Conservation (phyloP, 768 basidiomycete species). For the Pisolithus microcarpus region DNA sequence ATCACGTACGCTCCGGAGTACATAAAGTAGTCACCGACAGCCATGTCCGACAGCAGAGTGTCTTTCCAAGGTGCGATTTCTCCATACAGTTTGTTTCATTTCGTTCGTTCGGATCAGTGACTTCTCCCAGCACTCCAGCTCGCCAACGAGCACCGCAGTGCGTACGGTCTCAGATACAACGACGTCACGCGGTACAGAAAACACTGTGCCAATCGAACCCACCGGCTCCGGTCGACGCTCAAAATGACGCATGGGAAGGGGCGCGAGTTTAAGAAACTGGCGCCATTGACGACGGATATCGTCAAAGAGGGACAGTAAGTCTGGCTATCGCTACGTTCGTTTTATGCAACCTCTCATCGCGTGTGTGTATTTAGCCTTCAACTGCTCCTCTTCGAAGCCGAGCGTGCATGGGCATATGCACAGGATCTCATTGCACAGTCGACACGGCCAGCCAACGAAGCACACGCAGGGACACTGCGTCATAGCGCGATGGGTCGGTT, state of each 20-base stretch:
- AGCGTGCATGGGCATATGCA: conserved; percentile 87
- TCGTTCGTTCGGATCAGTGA: not conserved
- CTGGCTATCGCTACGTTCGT: not conserved
- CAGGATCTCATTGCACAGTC: conserved; percentile 63
- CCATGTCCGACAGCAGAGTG: conserved; percentile 22
- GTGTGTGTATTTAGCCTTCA: conserved; percentile 48
- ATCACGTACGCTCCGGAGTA: no score
- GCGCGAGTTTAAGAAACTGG: conserved; percentile 81
- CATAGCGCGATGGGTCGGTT: conserved; percentile 75
- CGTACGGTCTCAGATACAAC: conserved; percentile 87
- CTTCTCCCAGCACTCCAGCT: conserved; percentile 63
- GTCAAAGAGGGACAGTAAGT: conserved; percentile 83
- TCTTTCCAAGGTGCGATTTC: conserved; percentile 35
- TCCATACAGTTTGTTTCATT: not conserved
- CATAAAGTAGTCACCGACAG: no score
- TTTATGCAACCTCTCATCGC: conserved; percentile 5
- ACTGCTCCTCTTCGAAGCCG: conserved; percentile 81
- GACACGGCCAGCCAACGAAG: conserved; percentile 43
- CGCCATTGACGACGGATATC: conserved; percentile 56
- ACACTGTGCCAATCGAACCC: conserved; percentile 87
- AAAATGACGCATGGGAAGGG: conserved; percentile 87
- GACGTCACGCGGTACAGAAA: conserved; percentile 89
- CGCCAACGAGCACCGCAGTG: conserved; percentile 81
- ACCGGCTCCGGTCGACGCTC: conserved; percentile 75
- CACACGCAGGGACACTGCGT: conserved; percentile 50